phyloP scores from a whole-genome alignment of 352 stramenopile species.

The Phytopythium vexans region DNA sequence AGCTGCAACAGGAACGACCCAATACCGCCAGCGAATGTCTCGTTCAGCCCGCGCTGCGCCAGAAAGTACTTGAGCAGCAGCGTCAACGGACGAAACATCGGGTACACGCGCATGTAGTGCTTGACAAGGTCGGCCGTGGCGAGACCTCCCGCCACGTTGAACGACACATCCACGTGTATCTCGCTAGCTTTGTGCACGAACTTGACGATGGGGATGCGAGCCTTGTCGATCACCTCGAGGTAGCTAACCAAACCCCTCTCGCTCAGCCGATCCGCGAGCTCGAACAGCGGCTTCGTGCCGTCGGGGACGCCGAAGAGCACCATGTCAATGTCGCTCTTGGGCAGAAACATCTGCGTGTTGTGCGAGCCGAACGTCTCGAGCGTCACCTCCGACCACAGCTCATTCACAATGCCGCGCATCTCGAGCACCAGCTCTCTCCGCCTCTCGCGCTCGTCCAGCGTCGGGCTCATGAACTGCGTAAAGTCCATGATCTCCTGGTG shows the following conservation, averaged over 20 bases:
- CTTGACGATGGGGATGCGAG: conserved; percentile 96
- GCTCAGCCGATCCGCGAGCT: conserved; percentile 48
- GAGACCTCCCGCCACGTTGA: conserved; percentile 82
- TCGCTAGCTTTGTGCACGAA: conserved; percentile 88
- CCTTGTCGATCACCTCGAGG: conserved; percentile 94
- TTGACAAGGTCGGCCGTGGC: conserved; percentile 88
- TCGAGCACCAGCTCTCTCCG: conserved; percentile 70
- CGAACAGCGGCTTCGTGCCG: conserved; percentile 54
- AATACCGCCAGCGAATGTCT: conserved; percentile 93
- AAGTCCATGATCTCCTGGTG: conserved; percentile 97
- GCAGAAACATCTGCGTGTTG: conserved; percentile 90
- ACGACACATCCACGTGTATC: conserved; percentile 93
- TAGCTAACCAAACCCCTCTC: conserved; percentile 82
- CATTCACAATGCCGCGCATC: conserved; percentile 61
- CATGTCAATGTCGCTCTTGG: conserved; percentile 94
- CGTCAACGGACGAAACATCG: conserved; percentile 90
- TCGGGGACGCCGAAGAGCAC: conserved; percentile 77
- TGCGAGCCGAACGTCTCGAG: conserved; percentile 92
- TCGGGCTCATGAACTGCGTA: conserved; percentile 88
- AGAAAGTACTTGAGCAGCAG: conserved; percentile 97
- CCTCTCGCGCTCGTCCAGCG: conserved; percentile 61
- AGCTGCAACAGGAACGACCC: conserved; percentile 94
- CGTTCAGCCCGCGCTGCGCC: conserved; percentile 89
- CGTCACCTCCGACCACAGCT: conserved; percentile 53
- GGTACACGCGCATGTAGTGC: conserved; percentile 90